Base-by-base conservation (phyloP, 352 stramenopile genomes). In the Globisporangium paroecandrum region DNA sequence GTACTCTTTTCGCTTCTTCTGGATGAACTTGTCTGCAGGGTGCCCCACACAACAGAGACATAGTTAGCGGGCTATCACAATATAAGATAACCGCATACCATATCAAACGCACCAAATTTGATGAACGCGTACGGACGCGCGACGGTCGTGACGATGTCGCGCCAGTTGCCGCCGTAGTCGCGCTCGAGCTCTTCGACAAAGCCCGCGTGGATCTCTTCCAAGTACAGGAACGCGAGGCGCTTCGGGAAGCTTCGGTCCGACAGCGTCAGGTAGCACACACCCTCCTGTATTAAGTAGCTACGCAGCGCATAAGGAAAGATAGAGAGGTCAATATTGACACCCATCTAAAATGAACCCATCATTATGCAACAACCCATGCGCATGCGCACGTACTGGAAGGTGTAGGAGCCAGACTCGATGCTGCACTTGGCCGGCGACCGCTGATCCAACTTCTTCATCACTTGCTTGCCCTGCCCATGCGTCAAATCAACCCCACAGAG, bases 101-200 rank as follows among this genome's bases (percentile, higher is more conserved):
- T 12, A 13, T 20, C 4, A 32, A 4, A 71, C 83, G 64, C 69
- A 91, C 89, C 96, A 71, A 99, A 99, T 82, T 99, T 98, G 73
- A 99, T 99, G 77, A 99, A 99, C 41, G 94, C 94, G 73, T 99
- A 99, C n/a, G 97, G 97, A 25, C 97, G 89, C 58, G 94, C 95
- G 34, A 98, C 97, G 15, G 96, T 99, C 53, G 96, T 94, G 43
- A 99, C 91, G 36, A 94, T 78, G 55, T 94, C 81, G 58, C 93
- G 82, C 94, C 95, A 98, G 64, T 85, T 88, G 68, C 81, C 81
- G 34, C 93, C 93, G 62, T 98, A 93, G 70, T 99, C 95, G 58
- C 89, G 88, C 66, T 97, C 78, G 34, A 99, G 78, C 65, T 99
- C 94, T 67, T 98, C 83, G 25, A 99, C 83, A 71, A 99, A 99